Evolutionary conservation across 2,329 filamentous ascomycete species (phyloP), one percentile per base, ranked within the genome.

Genomic region (Bisporella sp.): DNA sequence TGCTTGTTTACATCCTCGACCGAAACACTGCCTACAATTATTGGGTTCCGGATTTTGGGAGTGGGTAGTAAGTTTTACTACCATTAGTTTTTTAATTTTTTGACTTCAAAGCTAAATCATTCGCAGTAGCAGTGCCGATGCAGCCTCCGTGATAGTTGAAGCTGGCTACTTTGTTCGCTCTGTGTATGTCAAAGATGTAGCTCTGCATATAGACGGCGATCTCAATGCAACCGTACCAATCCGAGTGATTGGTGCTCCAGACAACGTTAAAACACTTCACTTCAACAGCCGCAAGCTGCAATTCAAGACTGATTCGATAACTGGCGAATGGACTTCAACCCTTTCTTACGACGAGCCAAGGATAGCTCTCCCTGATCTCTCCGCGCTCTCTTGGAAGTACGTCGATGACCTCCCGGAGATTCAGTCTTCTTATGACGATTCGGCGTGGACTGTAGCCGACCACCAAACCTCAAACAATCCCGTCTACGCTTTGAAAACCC

Each of bases 391-490:
- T 1, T 93, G 88, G 88, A 82, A 82, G 61, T 81, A 79, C 51
- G 61, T 87, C 28, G 81, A 92, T 64, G 79, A 78, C 0, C 76
- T 93, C 0, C 88, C 87, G 0, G 88, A 92, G 62, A 71, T 88
- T 5, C 64, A 76, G 45, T 55, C 71, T 0, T 66, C 65, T 1
- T 92, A 90, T 58, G 80, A 89, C 47, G 88, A 93, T 64, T 76
- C 76, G 3, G 66, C 67, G 5, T 93, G 88, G 88, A 73, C 73
- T 0, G 57, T 62, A 0, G 87, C 85, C 1, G 68, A 83, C 53
- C 70, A 79, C 5, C 71, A 68, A 1, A 73, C 72, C 2, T 82
- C 81, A 1, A 78, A 78, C 62, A 89, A 89, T 64, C 79, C 77
- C 0, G 50, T 41, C 11, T 66, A 68, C 5, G 66, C 69, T 8